Base-by-base conservation (phyloP, 345 rosid species). In the Aquilaria malaccensis region DNA sequence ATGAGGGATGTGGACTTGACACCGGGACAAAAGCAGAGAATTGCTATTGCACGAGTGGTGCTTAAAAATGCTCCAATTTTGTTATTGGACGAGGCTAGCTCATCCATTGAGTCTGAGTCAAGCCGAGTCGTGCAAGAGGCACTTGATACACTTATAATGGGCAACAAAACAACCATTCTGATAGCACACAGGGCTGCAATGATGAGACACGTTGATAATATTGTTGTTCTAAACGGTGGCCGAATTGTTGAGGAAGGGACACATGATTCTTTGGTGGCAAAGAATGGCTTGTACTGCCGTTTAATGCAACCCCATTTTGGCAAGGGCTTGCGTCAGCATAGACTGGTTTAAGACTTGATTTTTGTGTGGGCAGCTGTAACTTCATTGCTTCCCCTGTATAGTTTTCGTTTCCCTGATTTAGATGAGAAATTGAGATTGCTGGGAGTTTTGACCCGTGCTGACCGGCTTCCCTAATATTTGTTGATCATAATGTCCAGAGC, bases 1-100 rank as follows among this genome's bases (percentile, higher is more conserved):
- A 95, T 95, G 97, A 86, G 99, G 80, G 99, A 95, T 45, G 93
- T 95, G 67, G 99, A 95, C 64, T 77, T 91, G 66, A 91, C 99
- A 37, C 99, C 97, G 1, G 99, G 99, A 64, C 99, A 94, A 76
- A 94, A 94, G 74, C 99, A 94, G 78, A 85, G 99, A 73, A 86
- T 94, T 50, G 96, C 93, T 13, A 94, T 94, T 61, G 96, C 97
- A 37, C 79, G 97, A 33, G 97, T 91, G 14, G 93, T 94, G 63
- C 80, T 94, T 74, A 94, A 94, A 85, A 94, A 91, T 67, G 99
- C 99, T 13, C 99, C 99, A 13, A 88, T 94, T 56, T 71, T 94
- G 67, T 68, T 94, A 68, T 67, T 94, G 41, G 99, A 94, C 69
- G 99, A 94, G 78, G 99, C 99, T 15, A 94, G 99, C 70, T 88